Base-by-base conservation (phyloP, 805 yeast genomes). In the Schwanniomyces occidentalis region DNA sequence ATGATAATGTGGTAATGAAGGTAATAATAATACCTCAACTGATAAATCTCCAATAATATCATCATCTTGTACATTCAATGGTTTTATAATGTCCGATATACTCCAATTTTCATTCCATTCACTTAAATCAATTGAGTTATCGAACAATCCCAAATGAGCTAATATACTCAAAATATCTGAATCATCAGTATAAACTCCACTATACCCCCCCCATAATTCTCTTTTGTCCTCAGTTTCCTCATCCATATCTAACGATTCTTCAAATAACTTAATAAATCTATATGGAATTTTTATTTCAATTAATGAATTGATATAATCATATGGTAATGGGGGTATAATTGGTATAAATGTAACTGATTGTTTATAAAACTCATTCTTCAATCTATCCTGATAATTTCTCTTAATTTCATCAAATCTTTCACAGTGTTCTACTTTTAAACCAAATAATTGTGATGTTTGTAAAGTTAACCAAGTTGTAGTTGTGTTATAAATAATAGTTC, bases 161-260 rank as follows among this genome's bases (percentile, higher is more conserved):
- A 91, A 62, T 0, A 81, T 83, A 4, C 85, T 70, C 23, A 91
- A 70, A 2, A 90, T 64, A 56, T 91, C 96, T 1, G 95, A 84
- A 57, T 91, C 99, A 58, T 93, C 98, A 0, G 97, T 86, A 58
- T 91, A 93, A 1, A 93, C 69, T 27, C 90, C 95, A 2, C 90
- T 76, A 8, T 53, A 53, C 2, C 73, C 73, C 2, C 99, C 99
- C 98, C 98, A 91, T 2, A 89, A 44, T 29, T 75, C 72, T 32
- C 78, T 63, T 22, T 48, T 52, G 12, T 38, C 35, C 4, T 48
- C 43, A 3, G 49, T 49, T 5, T 40, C 38, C 19, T 82, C 76
- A 22, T 47, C 51, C 14, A 17, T 8, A 9, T 63, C 67, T 32
- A 77, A 68, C 19, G 63, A 67, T 32, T 65, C 67, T 23, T 60